phyloP scores from a whole-genome alignment of 1,284 basidiomycete species.

The Malassezia brasiliensis region DNA sequence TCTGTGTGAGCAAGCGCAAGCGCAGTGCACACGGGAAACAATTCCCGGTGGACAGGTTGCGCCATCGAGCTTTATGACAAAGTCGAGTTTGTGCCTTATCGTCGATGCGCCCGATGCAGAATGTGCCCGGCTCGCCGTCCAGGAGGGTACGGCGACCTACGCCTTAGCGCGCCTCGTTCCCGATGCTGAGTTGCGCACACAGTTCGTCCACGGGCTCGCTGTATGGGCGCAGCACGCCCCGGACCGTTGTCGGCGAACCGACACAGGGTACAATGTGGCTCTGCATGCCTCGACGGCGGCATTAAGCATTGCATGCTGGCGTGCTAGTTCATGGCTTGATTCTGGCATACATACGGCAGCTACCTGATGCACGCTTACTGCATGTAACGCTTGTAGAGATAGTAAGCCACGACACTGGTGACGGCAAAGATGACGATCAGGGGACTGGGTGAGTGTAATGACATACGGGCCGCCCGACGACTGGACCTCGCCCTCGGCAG shows the following conservation, averaged over 20 bases:
- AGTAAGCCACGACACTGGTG: slow-evolving; percentile 9
- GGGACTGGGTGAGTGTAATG: slow-evolving; percentile 4
- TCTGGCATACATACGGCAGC: neutral
- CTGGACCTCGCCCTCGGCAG: neutral
- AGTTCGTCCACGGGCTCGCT: neutral
- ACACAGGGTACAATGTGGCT: neutral
- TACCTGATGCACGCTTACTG: neutral
- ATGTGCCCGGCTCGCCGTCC: too few species aligned
- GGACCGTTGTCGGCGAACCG: neutral
- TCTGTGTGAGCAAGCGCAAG: neutral
- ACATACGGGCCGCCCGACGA: slow-evolving; percentile 9
- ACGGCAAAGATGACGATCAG: slow-evolving; percentile 9
- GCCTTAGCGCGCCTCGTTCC: neutral
- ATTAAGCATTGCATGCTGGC: slow-evolving; percentile 10
- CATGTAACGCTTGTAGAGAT: slow-evolving; percentile 4
- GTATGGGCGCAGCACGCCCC: neutral
- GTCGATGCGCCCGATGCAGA: too few species aligned
- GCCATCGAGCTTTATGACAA: too few species aligned
- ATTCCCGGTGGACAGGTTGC: neutral
- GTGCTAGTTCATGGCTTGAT: slow-evolving; percentile 10
- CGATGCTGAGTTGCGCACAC: neutral
- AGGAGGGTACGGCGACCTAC: neutral
- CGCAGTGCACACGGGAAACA: too few species aligned
- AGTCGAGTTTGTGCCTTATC: too few species aligned
- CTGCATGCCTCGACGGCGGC: neutral